phyloP scores from a whole-genome alignment of 2,329 filamentous ascomycete genomes.

The Epichloe aotearoae region DNA sequence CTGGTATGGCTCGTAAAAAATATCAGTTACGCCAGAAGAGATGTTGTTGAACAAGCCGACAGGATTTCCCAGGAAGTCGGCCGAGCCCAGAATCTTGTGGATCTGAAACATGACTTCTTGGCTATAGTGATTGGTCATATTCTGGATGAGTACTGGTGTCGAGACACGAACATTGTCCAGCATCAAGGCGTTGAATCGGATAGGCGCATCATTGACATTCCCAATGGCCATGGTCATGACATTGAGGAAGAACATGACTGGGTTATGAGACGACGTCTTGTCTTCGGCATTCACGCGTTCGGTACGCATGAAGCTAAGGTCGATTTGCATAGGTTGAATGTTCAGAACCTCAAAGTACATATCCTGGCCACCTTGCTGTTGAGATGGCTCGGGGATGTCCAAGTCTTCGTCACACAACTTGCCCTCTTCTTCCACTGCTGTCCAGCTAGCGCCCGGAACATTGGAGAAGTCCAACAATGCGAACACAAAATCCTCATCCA shows the following conservation, averaged over 20 bases:
- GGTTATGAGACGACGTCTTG: slow-evolving; percentile 79
- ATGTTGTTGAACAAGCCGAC: slow-evolving; percentile 98
- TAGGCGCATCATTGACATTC: slow-evolving; percentile 94
- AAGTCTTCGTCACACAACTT: slow-evolving; percentile 80
- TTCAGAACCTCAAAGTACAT: slow-evolving; percentile 97
- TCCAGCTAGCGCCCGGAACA: slow-evolving; percentile 78
- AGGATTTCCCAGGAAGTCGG: slow-evolving; percentile 94
- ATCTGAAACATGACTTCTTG: slow-evolving; percentile 93
- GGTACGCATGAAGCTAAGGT: slow-evolving; percentile 92
- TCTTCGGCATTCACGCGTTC: slow-evolving; percentile 95
- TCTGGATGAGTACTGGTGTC: slow-evolving; percentile 67
- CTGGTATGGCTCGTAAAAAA: slow-evolving; percentile 99
- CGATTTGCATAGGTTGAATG: slow-evolving; percentile 94
- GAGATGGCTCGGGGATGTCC: slow-evolving; percentile 82
- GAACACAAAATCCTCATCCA: slow-evolving; percentile 97
- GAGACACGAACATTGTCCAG: slow-evolving; percentile 92
- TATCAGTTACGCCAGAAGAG: slow-evolving; percentile 90
- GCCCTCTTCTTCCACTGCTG: slow-evolving; percentile 53
- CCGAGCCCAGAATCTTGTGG: slow-evolving; percentile 92
- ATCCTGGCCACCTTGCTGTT: slow-evolving; percentile 74
- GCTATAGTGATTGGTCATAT: slow-evolving; percentile 87
- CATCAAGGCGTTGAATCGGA: slow-evolving; percentile 85
- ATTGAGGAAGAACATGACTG: slow-evolving; percentile 97
- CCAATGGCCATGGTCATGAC: slow-evolving; percentile 98
- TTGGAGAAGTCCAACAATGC: slow-evolving; percentile 91